These are phyloP conservation scores for Saccharomyces hybrid DNA, from an alignment of 1,139 yeast genomes.

Conservation along the genomic window DNA sequence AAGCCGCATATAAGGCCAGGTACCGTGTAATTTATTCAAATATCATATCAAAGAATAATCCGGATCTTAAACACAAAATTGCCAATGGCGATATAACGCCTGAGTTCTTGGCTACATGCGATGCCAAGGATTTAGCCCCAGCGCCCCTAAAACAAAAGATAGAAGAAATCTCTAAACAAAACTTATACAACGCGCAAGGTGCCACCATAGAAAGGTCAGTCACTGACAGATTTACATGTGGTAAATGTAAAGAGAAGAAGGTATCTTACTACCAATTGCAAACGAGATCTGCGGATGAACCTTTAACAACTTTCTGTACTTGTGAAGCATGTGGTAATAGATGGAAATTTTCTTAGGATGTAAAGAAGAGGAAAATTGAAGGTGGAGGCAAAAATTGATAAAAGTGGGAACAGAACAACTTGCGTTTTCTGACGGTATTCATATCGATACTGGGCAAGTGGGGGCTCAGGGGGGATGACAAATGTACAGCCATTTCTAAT, in stretches of 20 bases:
- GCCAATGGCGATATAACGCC: conserved; percentile 60
- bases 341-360: conserved; percentile 87
- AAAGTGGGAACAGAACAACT: too few species aligned
- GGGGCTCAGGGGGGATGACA: too few species aligned
- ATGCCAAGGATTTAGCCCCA: conserved; percentile 92
- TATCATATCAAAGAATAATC: conserved; percentile 81
- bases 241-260: conserved; percentile 94
- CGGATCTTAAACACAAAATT: conserved; percentile 67
- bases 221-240: conserved; percentile 94
- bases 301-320: conserved; percentile 94
- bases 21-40: conserved; percentile 79
- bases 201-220: conserved; percentile 96
- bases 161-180: conserved; percentile 78
- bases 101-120: conserved; percentile 63
- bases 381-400: too few species aligned
- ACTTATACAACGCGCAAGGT: conserved; percentile 93
- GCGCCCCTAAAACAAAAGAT: conserved; percentile 78
- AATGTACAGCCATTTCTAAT: too few species aligned
- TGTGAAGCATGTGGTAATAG: conserved; percentile 96
- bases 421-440: too few species aligned
- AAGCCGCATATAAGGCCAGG: conserved; percentile 56
- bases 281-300: conserved; percentile 98
- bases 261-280: conserved; percentile 97
- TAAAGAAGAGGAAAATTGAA: too few species aligned
- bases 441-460: too few species aligned